These are phyloP conservation scores for Taphrina communis DNA, from an alignment of 1,139 yeast genomes.

Conservation along the genomic window DNA sequence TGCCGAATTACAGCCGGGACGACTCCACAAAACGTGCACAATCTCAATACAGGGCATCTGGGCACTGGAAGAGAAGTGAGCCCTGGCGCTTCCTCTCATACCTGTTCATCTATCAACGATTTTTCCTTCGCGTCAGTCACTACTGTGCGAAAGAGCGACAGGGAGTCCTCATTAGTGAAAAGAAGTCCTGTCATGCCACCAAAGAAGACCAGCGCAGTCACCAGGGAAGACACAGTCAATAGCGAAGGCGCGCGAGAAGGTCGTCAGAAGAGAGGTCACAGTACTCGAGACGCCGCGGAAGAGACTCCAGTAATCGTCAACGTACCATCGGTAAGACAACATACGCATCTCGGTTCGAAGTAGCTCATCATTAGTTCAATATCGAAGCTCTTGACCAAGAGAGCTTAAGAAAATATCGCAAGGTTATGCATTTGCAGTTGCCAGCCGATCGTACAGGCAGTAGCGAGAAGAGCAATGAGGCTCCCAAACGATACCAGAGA, in stretches of 20 bases:
- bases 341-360: not conserved
- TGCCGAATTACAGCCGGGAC: slow-evolving; percentile 18
- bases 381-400: slow-evolving; percentile 22
- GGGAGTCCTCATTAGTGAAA: too few species aligned
- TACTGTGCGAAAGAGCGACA: too few species aligned
- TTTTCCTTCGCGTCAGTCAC: too few species aligned
- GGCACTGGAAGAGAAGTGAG: too few species aligned
- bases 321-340: not conserved
- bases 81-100: too few species aligned
- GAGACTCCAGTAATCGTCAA: not conserved
- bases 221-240: slow-evolving; percentile 19
- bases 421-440: slow-evolving; percentile 23
- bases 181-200: slow-evolving; percentile 20
- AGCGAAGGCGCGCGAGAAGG: slow-evolving; percentile 18
- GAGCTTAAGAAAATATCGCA: slow-evolving; percentile 29
- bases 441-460: slow-evolving; percentile 14
- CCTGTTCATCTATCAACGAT: too few species aligned
- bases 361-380: slow-evolving; percentile 19
- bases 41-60: too few species aligned
- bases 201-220: slow-evolving; percentile 20
- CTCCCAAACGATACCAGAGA: slow-evolving; percentile 30
- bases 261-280: slow-evolving; percentile 28
- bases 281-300: slow-evolving; percentile 22
- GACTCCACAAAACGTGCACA: not conserved
- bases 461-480: not conserved